phyloP scores from a whole-genome alignment of 1,284 basidiomycete genomes.

The Thelephora terrestris region DNA sequence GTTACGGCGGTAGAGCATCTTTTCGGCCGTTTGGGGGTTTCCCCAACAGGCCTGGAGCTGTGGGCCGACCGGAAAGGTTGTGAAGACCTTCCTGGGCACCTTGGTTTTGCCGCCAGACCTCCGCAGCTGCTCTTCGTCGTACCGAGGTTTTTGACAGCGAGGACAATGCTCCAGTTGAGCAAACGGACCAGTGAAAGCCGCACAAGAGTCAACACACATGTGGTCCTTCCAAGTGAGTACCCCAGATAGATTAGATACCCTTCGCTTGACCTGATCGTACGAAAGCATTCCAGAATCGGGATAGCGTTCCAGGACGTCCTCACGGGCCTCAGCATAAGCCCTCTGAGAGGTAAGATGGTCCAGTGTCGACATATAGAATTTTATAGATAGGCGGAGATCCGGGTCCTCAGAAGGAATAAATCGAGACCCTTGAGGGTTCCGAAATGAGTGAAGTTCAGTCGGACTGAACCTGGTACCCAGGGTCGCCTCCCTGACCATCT shows the following conservation, averaged over 20 bases:
- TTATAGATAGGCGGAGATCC: neutral
- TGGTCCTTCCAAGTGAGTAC: constrained; percentile 15
- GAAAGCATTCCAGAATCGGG: constrained; percentile 16
- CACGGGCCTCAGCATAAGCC: too few relatives aligned
- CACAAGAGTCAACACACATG: constrained; percentile 23
- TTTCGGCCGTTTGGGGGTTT: constrained; percentile 6
- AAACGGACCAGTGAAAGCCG: constrained; percentile 19
- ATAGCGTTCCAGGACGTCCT: constrained; percentile 8
- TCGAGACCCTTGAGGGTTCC: too few relatives aligned
- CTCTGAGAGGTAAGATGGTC: too few relatives aligned
- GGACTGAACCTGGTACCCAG: too few relatives aligned
- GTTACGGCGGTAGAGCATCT: constrained; percentile 11
- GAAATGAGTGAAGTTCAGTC: too few relatives aligned
- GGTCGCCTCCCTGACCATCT: too few relatives aligned
- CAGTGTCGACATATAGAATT: constrained; percentile 7
- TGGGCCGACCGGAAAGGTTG: constrained; percentile 17
- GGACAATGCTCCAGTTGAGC: constrained; percentile 14
- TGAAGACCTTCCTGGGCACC: constrained; percentile 13
- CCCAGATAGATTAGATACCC: constrained; percentile 16
- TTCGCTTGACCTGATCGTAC: constrained; percentile 14
- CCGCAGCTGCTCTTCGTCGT: constrained; percentile 7
- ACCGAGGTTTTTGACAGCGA: constrained; percentile 16
- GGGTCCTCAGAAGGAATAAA: too few relatives aligned
- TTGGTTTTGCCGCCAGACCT: constrained; percentile 10
- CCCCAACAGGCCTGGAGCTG: constrained; percentile 16